Evolutionary conservation across 192 early-diverging fungal species (phyloP), one percentile per base, ranked within the genome.

Genomic region (Lobulomyces angularis): DNA sequence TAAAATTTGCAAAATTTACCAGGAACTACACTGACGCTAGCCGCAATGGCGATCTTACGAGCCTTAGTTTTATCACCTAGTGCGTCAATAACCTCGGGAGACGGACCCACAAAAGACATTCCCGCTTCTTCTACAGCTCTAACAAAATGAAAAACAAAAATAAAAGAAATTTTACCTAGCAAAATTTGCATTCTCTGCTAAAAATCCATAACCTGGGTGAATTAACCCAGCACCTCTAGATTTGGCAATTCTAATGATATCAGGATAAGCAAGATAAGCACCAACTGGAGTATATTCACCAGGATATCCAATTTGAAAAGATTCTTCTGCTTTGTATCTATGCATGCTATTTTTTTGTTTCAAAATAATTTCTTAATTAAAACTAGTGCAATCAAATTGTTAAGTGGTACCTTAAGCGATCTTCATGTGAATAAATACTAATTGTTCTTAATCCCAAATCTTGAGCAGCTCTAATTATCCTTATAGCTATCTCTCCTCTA

Each of bases 1-100:
- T 11, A 32, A n/a, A 32, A 32, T 11, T n/a, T n/a, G n/a, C n/a
- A n/a, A n/a, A n/a, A n/a, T n/a, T n/a, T 83, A 39, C 93, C 93
- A 26, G 90, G 93, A 14, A 95, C 89, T 9, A 95, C 83, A 8
- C 86, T 79, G n/a, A 94, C 89, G 20, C 74, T 74, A 39, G 80
- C 81, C 29, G 67, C 62, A 29, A 78, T 82, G 24, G 88, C 80
- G 18, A 97, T 69, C 8, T 54, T 47, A 37, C 88, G 64, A 19
- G 93, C 89, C 68, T 90, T 86, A 21, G 88, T 90, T 65, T 97
- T 97, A 71, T 95, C 90, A 25, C 93, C 93, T 42, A 87, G 71
- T 3, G 74, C 71, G 22, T 83, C 83, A 56, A 97, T 93, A 18
- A 85, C 79, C 38, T 82, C 66, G 9, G 85, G 70, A 8, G 63